These are phyloP conservation scores for Hypoxylon crocopeplum DNA, from an alignment of 495 filamentous ascomycete genomes.

Conservation along the genomic window DNA sequence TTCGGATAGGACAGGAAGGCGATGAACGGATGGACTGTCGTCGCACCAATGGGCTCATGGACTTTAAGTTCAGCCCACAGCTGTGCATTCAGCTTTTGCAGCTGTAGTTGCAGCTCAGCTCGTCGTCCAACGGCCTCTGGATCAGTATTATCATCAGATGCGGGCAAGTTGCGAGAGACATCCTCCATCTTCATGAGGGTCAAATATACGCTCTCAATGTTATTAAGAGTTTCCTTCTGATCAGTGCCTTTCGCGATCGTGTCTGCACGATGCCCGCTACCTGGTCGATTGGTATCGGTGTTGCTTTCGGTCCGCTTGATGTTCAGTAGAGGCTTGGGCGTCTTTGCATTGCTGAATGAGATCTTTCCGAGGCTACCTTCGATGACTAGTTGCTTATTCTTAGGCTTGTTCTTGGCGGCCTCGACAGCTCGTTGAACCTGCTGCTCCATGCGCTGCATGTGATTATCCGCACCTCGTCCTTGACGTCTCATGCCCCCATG, in stretches of 20 bases:
- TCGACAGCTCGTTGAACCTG: slow-evolving; percentile 97
- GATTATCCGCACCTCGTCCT: slow-evolving; percentile 84
- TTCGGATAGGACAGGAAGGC: slow-evolving; percentile 93
- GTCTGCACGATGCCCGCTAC: slow-evolving; percentile 57
- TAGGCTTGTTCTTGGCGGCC: slow-evolving; percentile 94
- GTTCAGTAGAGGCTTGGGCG: slow-evolving; percentile 90
- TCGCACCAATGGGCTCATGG: slow-evolving; percentile 82
- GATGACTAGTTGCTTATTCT: slow-evolving; percentile 97
- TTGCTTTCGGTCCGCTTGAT: slow-evolving; percentile 86
- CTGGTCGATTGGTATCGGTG: slow-evolving; percentile 54
- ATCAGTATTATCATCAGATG: slow-evolving; percentile 65
- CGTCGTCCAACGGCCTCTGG: slow-evolving; percentile 69
- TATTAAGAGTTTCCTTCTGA: slow-evolving; percentile 79
- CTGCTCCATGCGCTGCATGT: slow-evolving; percentile 98
- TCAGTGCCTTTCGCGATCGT: slow-evolving; percentile 64
- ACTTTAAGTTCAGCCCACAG: slow-evolving; percentile 88
- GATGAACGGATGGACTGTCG: slow-evolving; percentile 90
- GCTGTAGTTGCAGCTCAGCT: slow-evolving; percentile 76
- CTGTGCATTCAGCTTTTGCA: slow-evolving; percentile 78
- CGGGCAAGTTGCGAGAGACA: slow-evolving; percentile 86
- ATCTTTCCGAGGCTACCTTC: slow-evolving; percentile 99
- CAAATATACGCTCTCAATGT: slow-evolving; percentile 86
- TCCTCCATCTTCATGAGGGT: slow-evolving; percentile 93
- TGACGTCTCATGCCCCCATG: slow-evolving; percentile 74
- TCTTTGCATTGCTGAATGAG: slow-evolving; percentile 97